These are phyloP conservation scores for Stropharia rugosoannulata DNA, from an alignment of 768 basidiomycete species.

Conservation along the genomic window DNA sequence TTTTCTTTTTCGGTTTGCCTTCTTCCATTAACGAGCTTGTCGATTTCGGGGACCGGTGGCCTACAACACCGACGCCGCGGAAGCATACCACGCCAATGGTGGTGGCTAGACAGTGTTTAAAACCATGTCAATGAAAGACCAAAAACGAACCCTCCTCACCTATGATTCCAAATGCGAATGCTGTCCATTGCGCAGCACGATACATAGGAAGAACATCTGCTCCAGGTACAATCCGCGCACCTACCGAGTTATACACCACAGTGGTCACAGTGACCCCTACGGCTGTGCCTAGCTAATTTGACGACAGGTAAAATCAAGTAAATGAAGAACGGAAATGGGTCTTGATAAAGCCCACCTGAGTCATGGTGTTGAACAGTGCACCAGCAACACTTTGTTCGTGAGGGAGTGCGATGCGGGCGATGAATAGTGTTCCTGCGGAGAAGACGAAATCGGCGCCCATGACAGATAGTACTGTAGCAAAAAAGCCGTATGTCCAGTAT, in stretches of 20 bases:
- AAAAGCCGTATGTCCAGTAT: slow-evolving; percentile 80
- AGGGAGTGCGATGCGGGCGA: slow-evolving; percentile 63
- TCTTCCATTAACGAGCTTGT: neutral
- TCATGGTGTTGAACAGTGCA: slow-evolving; percentile 78
- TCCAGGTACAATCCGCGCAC: slow-evolving; percentile 24
- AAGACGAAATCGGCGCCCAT: slow-evolving; percentile 81
- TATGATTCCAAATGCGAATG: slow-evolving; percentile 58
- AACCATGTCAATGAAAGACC: neutral
- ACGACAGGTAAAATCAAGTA: neutral
- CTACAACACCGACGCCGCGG: slow-evolving; percentile 28
- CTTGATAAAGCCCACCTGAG: slow-evolving; percentile 43
- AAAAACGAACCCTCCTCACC: slow-evolving; percentile 34
- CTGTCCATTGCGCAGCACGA: slow-evolving; percentile 62
- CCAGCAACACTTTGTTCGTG: slow-evolving; percentile 78
- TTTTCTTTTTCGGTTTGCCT: neutral
- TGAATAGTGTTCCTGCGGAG: slow-evolving; percentile 69
- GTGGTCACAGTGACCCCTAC: slow-evolving; percentile 73
- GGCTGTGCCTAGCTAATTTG: slow-evolving; percentile 57
- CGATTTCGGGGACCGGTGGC: slow-evolving; percentile 5
- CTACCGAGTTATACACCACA: slow-evolving; percentile 64
- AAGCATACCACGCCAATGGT: slow-evolving; percentile 23
- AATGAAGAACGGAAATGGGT: neutral
- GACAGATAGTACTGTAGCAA: slow-evolving; percentile 60
- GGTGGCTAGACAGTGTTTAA: slow-evolving; percentile 16
- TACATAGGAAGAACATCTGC: slow-evolving; percentile 50